These are phyloP conservation scores for Graphilbum sp. DNA, from an alignment of 2,329 filamentous ascomycete genomes.

Conservation along the genomic window DNA sequence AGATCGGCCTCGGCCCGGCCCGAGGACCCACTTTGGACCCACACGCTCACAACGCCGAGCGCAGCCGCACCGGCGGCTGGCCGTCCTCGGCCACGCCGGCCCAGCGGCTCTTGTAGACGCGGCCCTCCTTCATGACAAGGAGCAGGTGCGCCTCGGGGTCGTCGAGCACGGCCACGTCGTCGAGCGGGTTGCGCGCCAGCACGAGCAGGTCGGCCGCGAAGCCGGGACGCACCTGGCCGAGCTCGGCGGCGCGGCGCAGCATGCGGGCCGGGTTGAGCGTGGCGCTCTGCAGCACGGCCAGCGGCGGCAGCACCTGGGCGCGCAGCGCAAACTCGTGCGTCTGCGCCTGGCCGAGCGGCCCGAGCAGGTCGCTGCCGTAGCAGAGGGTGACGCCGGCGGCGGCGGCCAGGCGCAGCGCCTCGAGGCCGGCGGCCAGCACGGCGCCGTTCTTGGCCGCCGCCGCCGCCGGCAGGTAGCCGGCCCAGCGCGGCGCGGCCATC, in stretches of 20 bases:
- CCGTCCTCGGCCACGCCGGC: too few relatives aligned
- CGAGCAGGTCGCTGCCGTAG: conserved; percentile 36
- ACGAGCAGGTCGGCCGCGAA: too few relatives aligned
- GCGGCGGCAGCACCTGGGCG: conserved; percentile 21
- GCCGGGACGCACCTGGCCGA: conserved; percentile 32
- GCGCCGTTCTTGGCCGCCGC: conserved; percentile 28
- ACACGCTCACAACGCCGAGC: too few relatives aligned
- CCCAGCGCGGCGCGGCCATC: conserved; percentile 25
- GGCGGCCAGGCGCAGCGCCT: conserved; percentile 26
- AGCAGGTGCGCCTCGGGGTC: too few relatives aligned
- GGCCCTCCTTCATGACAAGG: too few relatives aligned
- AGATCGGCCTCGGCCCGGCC: too few relatives aligned
- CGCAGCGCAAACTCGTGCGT: conserved; percentile 30
- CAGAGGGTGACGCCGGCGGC: conserved; percentile 35
- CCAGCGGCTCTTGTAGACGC: too few relatives aligned
- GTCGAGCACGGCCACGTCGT: too few relatives aligned
- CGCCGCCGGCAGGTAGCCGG: conserved; percentile 22
- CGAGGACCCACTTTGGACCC: too few relatives aligned
- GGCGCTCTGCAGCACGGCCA: conserved; percentile 30
- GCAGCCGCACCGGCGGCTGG: too few relatives aligned
- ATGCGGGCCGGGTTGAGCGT: conserved; percentile 33
- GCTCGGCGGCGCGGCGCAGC: conserved; percentile 21
- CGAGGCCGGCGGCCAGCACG: conserved; percentile 28
- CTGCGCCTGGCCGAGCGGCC: conserved; percentile 30
- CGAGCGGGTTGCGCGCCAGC: too few relatives aligned